Conservation (phyloP, 2,329 filamentous ascomycete genomes). For the Ampelomyces quisqualis region DNA sequence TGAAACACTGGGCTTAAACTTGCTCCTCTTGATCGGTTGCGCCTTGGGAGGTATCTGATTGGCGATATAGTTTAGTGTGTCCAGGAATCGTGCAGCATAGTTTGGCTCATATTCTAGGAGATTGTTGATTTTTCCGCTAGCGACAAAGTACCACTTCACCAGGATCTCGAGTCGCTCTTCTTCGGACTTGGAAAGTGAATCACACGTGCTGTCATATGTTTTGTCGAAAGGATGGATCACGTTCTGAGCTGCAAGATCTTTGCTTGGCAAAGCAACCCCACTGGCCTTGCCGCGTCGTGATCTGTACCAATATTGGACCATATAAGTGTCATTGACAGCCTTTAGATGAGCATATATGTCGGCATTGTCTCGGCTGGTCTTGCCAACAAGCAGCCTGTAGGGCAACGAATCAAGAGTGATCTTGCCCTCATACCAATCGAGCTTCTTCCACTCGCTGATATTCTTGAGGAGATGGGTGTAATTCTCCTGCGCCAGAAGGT, state of each 20-base stretch:
- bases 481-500: conserved; percentile 3
- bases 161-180: conserved; percentile 6
- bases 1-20: no score
- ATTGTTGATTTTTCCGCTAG: no score
- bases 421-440: conserved; percentile 7
- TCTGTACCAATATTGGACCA: conserved; percentile 6
- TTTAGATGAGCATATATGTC: conserved; percentile 13
- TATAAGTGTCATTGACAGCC: neutral
- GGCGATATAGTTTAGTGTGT: no score
- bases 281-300: neutral
- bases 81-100: no score
- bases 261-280: no score
- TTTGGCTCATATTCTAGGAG: no score
- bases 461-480: conserved; percentile 8
- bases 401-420: conserved; percentile 1
- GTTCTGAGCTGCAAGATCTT: conserved; percentile 5
- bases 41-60: no score
- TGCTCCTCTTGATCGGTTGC: no score
- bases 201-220: conserved; percentile 4
- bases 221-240: conserved; percentile 14
- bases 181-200: conserved; percentile 3
- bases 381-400: conserved; percentile 11
- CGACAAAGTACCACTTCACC: conserved; percentile 16
- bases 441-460: conserved; percentile 1
- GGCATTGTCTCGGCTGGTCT: neutral